These are phyloP conservation scores for Candida coleopterorum DNA, from an alignment of 805 yeast genomes.

Conservation along the genomic window DNA sequence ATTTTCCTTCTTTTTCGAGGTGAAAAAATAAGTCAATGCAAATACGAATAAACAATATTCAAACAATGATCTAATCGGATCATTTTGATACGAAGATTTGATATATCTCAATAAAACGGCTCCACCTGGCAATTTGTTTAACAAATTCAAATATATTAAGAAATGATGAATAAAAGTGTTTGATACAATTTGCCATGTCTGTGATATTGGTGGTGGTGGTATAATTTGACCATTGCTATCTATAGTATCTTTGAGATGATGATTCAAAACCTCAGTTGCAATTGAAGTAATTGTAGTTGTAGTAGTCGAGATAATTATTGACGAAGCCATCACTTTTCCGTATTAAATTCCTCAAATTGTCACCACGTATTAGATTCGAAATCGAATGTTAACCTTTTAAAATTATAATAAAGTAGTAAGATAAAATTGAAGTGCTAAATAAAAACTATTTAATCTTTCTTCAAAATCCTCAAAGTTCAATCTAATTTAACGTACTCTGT, in stretches of 20 bases:
- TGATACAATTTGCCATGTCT: conserved; percentile 32
- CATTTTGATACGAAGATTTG: conserved; percentile 82
- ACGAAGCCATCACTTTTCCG: neutral
- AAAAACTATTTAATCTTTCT: too few species aligned
- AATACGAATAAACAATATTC: conserved; percentile 74
- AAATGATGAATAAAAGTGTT: conserved; percentile 30
- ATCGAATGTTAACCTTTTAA: too few species aligned
- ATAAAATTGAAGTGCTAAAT: too few species aligned
- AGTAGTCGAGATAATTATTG: conserved; percentile 2
- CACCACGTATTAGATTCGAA: too few species aligned
- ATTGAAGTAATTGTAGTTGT: conserved; percentile 5
- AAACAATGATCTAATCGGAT: conserved; percentile 83
- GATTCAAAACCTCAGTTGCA: conserved; percentile 1
- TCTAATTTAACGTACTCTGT: too few species aligned
- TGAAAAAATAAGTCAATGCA: conserved; percentile 79
- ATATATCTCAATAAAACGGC: conserved; percentile 63
- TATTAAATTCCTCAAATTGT: neutral
- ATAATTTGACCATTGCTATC: conserved; percentile 13
- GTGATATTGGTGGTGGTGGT: conserved; percentile 30
- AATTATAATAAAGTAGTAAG: too few species aligned
- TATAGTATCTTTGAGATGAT: conserved; percentile 3
- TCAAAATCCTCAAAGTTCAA: too few species aligned
- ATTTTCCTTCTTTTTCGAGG: conserved; percentile 70
- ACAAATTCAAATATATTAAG: conserved; percentile 29
- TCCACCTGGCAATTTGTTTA: conserved; percentile 52